Evolutionary conservation across 139 green algal species (phyloP).

Genomic region (Picochlorum sp.): DNA sequence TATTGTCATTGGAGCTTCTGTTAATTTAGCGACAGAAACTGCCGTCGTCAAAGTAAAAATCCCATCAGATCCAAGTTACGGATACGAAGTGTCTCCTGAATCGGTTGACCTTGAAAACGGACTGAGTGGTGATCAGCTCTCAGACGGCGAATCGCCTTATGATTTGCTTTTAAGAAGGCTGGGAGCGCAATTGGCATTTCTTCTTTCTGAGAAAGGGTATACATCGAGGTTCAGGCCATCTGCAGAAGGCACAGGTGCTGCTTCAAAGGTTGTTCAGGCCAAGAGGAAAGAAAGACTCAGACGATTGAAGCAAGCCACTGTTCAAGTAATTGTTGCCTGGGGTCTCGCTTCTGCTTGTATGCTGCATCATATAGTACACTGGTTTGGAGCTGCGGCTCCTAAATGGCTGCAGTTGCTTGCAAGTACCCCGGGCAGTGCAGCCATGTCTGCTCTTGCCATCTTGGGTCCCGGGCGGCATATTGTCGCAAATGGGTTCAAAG

Average conservation of each 20-base stretch:
- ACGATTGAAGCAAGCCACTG: constrained; percentile 39
- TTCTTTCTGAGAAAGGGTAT: constrained; percentile 24
- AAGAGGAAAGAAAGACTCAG: constrained; percentile 49
- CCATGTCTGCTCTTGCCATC: constrained; percentile 65
- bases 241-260: constrained; percentile 3
- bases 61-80: neutral
- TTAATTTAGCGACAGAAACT: constrained; percentile 85
- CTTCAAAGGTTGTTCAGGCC: constrained; percentile 14
- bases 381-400: constrained; percentile 28
- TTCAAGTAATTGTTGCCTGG: constrained; percentile 59
- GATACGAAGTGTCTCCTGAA: neutral
- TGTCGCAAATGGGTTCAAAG: constrained; percentile 51
- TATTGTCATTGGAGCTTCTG: constrained; percentile 35
- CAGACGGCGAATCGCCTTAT: constrained; percentile 3
- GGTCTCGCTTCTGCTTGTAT: constrained; percentile 61
- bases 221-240: constrained; percentile 7
- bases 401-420: constrained; percentile 51
- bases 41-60: constrained; percentile 65
- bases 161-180: no score
- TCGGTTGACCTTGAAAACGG: neutral
- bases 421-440: constrained; percentile 49
- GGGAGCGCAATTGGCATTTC: constrained; percentile 3
- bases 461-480: constrained; percentile 69
- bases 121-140: neutral
- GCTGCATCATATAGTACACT: constrained; percentile 61